Evolutionary conservation across 2,329 filamentous ascomycete genomes (phyloP).

Genomic region (Cercospora berteroae): DNA sequence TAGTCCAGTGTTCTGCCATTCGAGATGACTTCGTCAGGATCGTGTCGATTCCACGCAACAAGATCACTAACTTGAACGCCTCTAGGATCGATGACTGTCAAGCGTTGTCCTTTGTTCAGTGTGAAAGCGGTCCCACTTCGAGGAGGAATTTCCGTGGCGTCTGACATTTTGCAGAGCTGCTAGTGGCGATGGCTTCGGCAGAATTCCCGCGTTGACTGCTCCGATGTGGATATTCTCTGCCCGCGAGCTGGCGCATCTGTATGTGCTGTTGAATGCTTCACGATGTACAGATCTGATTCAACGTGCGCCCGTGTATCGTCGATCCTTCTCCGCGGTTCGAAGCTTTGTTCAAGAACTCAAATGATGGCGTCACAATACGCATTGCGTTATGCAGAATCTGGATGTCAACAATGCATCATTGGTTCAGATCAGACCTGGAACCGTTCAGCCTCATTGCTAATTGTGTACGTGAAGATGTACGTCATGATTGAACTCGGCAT

Average conservation of each 20-base stretch:
- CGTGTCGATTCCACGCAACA: conserved; percentile 24
- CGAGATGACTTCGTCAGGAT: conserved; percentile 24
- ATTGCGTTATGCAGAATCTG: neutral
- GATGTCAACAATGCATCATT: neutral
- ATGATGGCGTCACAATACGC: neutral
- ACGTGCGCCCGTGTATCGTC: neutral
- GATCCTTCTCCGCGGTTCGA: neutral
- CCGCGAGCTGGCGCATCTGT: neutral
- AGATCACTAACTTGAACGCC: conserved; percentile 28
- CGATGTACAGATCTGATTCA: neutral
- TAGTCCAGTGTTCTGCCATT: conserved; percentile 30
- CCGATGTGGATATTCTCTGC: neutral
- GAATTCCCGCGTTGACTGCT: neutral
- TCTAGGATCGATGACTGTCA: conserved; percentile 27
- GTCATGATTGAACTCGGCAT: conserved; percentile 7
- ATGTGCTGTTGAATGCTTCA: neutral
- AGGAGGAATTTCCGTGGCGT: conserved; percentile 16
- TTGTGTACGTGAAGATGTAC: neutral
- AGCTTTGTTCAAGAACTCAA: neutral
- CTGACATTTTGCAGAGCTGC: neutral
- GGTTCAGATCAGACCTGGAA: neutral
- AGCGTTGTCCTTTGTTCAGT: conserved; percentile 25
- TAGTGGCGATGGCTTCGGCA: neutral
- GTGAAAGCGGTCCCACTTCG: conserved; percentile 25
- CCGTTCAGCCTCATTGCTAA: neutral